Conservation (phyloP, 345 rosid species). For the Limnanthes douglasii region DNA sequence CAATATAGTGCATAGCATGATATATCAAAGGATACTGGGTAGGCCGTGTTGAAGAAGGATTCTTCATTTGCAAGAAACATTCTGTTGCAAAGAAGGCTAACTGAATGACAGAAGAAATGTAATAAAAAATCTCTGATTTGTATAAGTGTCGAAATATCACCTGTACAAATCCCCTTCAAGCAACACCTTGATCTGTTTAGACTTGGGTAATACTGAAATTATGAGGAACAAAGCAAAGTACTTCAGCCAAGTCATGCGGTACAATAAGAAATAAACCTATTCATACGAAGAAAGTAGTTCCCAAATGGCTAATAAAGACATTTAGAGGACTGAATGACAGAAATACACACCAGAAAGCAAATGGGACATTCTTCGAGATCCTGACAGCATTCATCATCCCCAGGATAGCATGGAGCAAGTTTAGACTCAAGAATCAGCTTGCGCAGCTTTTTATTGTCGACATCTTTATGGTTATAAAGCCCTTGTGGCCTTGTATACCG, state of each 20-base stretch:
- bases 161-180: conserved; percentile 95
- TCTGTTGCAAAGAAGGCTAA: conserved; percentile 30
- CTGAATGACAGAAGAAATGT: conserved; percentile 1
- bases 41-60: conserved; percentile 82
- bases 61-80: conserved; percentile 99
- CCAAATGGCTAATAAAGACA: neutral
- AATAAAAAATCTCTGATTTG: neutral
- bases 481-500: conserved; percentile 89
- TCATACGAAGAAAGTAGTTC: neutral
- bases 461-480: conserved; percentile 73
- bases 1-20: neutral
- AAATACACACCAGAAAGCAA: conserved; percentile 78
- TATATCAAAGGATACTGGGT: conserved; percentile 96
- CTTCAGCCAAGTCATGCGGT: conserved; percentile 1
- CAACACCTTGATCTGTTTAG: conserved; percentile 96
- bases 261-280: neutral
- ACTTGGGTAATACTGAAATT: conserved; percentile 76
- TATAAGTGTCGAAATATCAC: conserved; percentile 11
- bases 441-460: conserved; percentile 85
- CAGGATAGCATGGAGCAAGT: conserved; percentile 98
- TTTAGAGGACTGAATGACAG: conserved; percentile 2
- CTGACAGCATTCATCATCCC: conserved; percentile 55
- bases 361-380: conserved; percentile 97
- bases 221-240: conserved; percentile 3
- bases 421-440: conserved; percentile 90